Evolutionary conservation across 1,139 yeast genomes (phyloP), one percentile per base, ranked within the genome.

Genomic region (Geotrichum europaeum): DNA sequence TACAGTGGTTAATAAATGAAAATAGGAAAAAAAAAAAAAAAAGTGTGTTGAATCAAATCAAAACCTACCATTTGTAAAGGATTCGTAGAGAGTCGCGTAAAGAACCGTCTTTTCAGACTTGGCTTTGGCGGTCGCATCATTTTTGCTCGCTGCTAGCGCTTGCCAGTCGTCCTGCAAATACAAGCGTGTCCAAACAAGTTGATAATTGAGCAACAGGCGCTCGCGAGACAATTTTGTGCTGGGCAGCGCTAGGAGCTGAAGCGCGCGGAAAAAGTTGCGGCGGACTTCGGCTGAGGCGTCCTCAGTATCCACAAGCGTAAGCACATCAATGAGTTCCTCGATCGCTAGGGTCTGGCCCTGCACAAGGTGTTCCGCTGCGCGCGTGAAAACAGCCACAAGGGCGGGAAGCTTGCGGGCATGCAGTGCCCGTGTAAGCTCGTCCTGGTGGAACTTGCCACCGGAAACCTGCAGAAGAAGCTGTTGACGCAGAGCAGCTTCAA

Each of bases 181-280:
- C 55, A 87, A 77, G 62, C 94, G 77, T 67, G 84, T 76, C 94
- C 95, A 87, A 1, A 86, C 75, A 18, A 79, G 69, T 18, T 73
- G 72, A 56, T 74, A 76, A 56, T 75, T 72, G 15, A 73, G 65
- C 51, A 45, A 22, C 1, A 63, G 61, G 51, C 74, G 76, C 49
- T 71, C 73, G n/a, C 67, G 66, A 18, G 70, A 64, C 3, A 72
- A 64, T 18, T 71, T 68, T 47, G 69, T 66, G 9, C 75, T 70
- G 36, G 30, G 77, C 73, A 61, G 50, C 4, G 56, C 6, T 5
- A 80, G 62, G 22, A 81, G 66, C 61, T 78, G 77, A 58, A 82
- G 67, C 0, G 84, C 81, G 50, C 75, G 70, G 60, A 72, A 76
- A 63, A 73, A 80, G 62, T 77, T 76, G 7, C 71, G 68, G 45